Conservation (phyloP, 345 rosid species). For the Lepidium aucheri region DNA sequence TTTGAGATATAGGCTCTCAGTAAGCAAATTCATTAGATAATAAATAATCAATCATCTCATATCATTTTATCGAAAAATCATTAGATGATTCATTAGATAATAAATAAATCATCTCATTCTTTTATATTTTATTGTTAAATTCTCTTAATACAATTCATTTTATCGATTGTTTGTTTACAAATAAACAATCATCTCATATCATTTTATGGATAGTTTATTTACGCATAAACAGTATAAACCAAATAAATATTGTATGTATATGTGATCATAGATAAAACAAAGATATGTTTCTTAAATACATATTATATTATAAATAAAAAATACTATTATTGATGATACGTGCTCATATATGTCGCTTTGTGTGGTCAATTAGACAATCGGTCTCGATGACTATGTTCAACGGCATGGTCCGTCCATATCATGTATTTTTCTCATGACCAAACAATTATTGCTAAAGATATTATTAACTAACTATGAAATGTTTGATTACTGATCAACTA, state of each 20-base stretch:
- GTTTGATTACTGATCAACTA: neutral
- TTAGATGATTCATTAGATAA: no score
- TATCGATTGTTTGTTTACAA: no score
- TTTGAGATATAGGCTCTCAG: no score
- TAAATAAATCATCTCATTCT: no score
- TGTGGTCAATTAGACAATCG: conserved; percentile 15
- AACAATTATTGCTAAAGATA: conserved; percentile 9
- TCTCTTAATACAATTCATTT: no score
- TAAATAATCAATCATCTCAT: no score
- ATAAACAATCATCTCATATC: no score
- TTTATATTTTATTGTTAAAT: no score
- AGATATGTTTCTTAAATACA: neutral
- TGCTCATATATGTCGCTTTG: conserved; percentile 21
- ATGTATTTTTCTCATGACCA: conserved; percentile 1
- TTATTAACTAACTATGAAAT: conserved; percentile 5
- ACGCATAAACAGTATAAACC: no score
- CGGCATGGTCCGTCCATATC: conserved; percentile 18
- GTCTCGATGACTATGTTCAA: conserved; percentile 25
- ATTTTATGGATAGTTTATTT: no score
- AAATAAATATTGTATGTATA: neutral
- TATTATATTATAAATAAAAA: neutral
- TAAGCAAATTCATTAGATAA: no score
- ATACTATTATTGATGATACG: conserved; percentile 22
- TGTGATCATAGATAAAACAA: neutral
- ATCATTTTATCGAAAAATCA: no score